Evolutionary conservation across 164 flowering plant genomes (phyloP).

Genomic region (Stephania japonica): DNA sequence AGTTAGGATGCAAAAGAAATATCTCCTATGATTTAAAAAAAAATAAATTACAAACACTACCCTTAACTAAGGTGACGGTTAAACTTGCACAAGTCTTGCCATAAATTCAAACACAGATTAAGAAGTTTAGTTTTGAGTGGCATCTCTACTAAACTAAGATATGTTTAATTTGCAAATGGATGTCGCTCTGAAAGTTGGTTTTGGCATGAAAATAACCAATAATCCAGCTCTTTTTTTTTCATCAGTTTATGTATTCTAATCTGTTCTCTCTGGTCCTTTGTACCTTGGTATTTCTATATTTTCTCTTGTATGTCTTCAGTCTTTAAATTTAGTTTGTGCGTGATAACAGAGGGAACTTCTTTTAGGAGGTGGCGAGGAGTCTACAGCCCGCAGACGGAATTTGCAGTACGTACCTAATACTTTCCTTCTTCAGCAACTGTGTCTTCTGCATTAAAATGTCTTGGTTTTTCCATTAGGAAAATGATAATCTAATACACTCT

Average conservation of each 20-base stretch:
- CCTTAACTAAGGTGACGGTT: neutral
- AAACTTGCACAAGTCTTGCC: neutral
- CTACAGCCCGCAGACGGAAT: constrained; percentile 81
- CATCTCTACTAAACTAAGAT: neutral
- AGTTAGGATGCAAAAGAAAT: neutral
- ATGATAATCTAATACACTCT: too few relatives aligned
- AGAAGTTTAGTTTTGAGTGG: neutral
- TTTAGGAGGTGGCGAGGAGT: constrained; percentile 91
- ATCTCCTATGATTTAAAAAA: neutral
- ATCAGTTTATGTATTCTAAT: neutral
- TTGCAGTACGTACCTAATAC: constrained; percentile 55
- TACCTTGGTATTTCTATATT: neutral
- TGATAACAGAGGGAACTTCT: constrained; percentile 85
- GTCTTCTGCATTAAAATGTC: neutral
- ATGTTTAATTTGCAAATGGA: neutral
- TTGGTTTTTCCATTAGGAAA: neutral
- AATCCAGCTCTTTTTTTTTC: neutral
- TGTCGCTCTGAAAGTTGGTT: neutral
- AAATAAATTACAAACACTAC: too few relatives aligned
- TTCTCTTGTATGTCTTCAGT: neutral
- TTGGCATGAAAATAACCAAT: neutral
- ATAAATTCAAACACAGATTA: neutral
- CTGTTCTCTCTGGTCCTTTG: neutral
- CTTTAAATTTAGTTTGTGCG: neutral
- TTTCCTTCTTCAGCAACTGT: neutral